Percentiles rank a stretch among this genome's conserved stretches.
These are phyloP conservation scores for Coniochaeta pulveracea DNA, from an alignment of 2,329 filamentous ascomycete genomes.

Conservation along the genomic window DNA sequence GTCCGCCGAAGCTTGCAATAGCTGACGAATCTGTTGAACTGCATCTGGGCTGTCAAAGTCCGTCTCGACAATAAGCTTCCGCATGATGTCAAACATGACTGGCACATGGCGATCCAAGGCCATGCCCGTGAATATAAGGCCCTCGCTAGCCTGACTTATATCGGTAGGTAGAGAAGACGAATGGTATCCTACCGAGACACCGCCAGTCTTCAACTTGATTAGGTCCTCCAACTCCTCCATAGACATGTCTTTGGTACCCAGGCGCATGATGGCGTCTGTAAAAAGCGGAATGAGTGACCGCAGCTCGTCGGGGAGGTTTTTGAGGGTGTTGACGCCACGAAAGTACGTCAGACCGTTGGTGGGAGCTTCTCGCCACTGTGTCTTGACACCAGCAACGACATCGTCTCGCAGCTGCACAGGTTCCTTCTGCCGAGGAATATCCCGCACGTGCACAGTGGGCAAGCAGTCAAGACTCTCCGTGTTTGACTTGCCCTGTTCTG, in stretches of 20 bases:
- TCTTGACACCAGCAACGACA: constrained; percentile 50
- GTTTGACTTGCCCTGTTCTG: constrained; percentile 74
- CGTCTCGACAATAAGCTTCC: constrained; percentile 72
- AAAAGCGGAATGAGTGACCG: constrained; percentile 80
- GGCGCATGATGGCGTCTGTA: constrained; percentile 82
- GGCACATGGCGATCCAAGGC: constrained; percentile 84
- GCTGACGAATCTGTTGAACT: constrained; percentile 69
- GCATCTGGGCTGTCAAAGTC: constrained; percentile 80
- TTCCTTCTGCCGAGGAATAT: constrained; percentile 75
- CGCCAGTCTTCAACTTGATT: constrained; percentile 93
- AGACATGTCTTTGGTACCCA: constrained; percentile 75
- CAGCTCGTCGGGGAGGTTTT: constrained; percentile 73
- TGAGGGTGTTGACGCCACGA: constrained; percentile 71
- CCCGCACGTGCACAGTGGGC: constrained; percentile 76
- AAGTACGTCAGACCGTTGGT: constrained; percentile 97
- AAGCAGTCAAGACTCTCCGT: constrained; percentile 79
- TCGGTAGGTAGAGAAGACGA: constrained; percentile 67
- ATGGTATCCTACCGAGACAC: constrained; percentile 76
- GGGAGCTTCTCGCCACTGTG: constrained; percentile 85
- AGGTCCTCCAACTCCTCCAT: constrained; percentile 94
- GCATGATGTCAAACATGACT: constrained; percentile 79
- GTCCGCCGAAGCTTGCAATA: constrained; percentile 77
- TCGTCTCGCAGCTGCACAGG: constrained; percentile 48
- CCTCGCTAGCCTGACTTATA: constrained; percentile 62
- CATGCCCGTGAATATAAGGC: constrained; percentile 74